Conservation (phyloP, 768 basidiomycete genomes). For the Boletus sp. region DNA sequence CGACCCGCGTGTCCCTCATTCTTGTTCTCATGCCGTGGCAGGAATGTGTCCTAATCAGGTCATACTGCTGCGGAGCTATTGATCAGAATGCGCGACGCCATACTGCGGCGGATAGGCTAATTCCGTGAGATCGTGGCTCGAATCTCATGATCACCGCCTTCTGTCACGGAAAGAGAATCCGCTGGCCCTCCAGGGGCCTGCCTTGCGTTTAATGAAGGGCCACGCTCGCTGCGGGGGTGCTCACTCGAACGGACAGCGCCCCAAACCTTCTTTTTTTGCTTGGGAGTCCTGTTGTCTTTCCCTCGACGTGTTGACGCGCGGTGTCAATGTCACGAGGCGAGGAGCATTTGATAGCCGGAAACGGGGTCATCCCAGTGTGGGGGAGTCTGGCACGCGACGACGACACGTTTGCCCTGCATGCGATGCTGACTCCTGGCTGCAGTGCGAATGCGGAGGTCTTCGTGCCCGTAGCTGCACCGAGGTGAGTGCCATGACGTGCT, state of each 20-base stretch:
- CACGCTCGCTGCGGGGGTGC: slow-evolving; percentile 12
- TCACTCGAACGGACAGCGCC: background rate
- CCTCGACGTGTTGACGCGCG: background rate
- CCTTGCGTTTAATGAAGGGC: slow-evolving; percentile 5
- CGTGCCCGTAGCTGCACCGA: slow-evolving; percentile 80
- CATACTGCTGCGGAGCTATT: slow-evolving; percentile 11
- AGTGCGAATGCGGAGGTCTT: slow-evolving; percentile 85
- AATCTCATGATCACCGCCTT: slow-evolving; percentile 11
- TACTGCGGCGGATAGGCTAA: background rate
- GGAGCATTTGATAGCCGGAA: slow-evolving; percentile 15
- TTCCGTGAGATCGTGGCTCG: slow-evolving; percentile 11
- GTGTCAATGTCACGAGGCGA: background rate
- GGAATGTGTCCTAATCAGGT: slow-evolving; percentile 2
- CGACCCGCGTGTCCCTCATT: background rate
- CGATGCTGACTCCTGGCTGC: slow-evolving; percentile 21
- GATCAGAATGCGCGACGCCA: slow-evolving; percentile 1
- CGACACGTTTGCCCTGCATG: slow-evolving; percentile 10
- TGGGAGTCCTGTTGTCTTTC: background rate
- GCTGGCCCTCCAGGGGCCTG: slow-evolving; percentile 2
- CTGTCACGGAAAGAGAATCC: background rate
- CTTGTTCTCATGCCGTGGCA: background rate
- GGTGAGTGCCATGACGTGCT: slow-evolving; percentile 47
- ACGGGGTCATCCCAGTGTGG: slow-evolving; percentile 6
- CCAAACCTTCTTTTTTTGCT: background rate
- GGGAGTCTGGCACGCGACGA: slow-evolving; percentile 15